Base-by-base conservation (phyloP, 352 stramenopile genomes). In the Peronospora belbahrii region DNA sequence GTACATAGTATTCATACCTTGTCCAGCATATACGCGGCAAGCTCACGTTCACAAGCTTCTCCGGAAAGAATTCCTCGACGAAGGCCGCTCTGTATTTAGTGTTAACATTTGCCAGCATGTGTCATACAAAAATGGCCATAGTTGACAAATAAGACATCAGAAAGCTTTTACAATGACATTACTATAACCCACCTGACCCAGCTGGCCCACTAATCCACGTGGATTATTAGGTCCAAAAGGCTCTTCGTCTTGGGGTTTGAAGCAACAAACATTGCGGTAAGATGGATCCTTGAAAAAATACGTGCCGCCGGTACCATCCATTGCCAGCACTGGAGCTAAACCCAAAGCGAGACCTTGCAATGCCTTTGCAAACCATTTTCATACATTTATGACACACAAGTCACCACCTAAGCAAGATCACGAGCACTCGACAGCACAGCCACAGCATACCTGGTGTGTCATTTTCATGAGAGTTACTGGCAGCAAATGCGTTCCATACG, bases 171-270 rank as follows among this genome's bases (percentile, higher is more conserved):
- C 1, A 20, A 38, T 11, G 15, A n/a, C n/a, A n/a, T n/a, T n/a
- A n/a, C n/a, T 5, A n/a, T n/a, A 43, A 49, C 56, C 36, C 27
- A 80, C 71, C 65, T 86, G 73, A 11, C 78, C 81, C 6, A 93
- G 62, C 31, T 76, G 63, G 14, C 74, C 83, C 18, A 97, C 74
- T 33, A 97, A 89, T 6, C 90, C 91, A 24, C 95, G 85, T 7
- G 96, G 96, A 68, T 99, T 99, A 64, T 98, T 97, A 34, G 92
- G 91, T 0, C 92, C 95, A 57, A 98, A 98, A 0, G 96, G 95
- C 52, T 99, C 97, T 60, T 99, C 97, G 61, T 99, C 96, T 44
- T 96, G 77, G 27, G 97, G 95, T 51, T 99, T 99, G 65, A 99
- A 99, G 19, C 97, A 97, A 15, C 85, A 89, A 17, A 98, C 83